Evolutionary conservation across 371 early-diverging fungal genomes (phyloP), one percentile per base, ranked within the genome.

Genomic region (Conidiobolus incongruus): DNA sequence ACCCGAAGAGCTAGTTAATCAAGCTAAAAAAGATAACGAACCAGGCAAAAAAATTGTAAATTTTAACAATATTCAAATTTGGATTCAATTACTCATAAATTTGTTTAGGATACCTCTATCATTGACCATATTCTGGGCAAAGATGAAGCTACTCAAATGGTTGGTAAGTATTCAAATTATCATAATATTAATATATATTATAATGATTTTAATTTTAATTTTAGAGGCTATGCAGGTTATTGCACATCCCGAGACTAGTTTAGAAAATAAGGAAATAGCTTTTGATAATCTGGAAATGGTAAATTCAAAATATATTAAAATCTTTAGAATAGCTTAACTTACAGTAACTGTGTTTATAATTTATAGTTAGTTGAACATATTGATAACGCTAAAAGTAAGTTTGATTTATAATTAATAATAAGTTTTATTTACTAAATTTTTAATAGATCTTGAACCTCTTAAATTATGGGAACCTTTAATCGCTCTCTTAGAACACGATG

Each of bases 261-360:
- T 76, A 0, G 75, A 76, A n/a, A 77, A 76, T 29, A 75, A 72
- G 46, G 66, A 72, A 28, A 59, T 70, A 13, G 89, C 90, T 0
- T 65, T 88, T 44, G 95, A 95, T 47, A 86, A 93, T 49, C 70
- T 95, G 31, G 94, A 93, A 58, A 58, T 89, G 77, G 70, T 77
- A 53, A 32, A 40, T 20, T 46, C 16, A 5, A 15, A 36, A 15
- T 5, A 7, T 15, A 13, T 36, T 19, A 4, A 13, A 19, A n/a
- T 20, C n/a, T 12, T 5, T 21, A 13, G 16, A 10, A 21, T 19
- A 16, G 2, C 15, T 36, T 34, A 44, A 19, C 13, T 26, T n/a
- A n/a, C n/a, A n/a, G n/a, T n/a, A n/a, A n/a, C 23, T 6, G 22
- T 47, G 4, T 12, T n/a, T 24, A 33, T 35, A 11, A 17, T n/a